phyloP scores from a whole-genome alignment of 257 asterid genomes.

The Plantago major region DNA sequence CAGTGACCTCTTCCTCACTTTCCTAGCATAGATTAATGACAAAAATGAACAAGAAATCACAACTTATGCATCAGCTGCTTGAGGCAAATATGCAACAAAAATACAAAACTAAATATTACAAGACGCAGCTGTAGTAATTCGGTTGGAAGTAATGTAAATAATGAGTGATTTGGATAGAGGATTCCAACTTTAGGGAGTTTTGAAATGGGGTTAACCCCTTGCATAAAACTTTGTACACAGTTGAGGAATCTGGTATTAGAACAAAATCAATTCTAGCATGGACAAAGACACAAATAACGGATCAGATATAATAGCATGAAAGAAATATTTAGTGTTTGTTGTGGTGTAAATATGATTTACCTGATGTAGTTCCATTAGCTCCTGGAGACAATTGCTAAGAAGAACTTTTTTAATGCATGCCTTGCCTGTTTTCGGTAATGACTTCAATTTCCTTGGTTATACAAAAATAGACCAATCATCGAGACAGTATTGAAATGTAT shows the following conservation, averaged over 20 bases:
- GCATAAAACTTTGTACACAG: not conserved
- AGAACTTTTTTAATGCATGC: slow-evolving; percentile 97
- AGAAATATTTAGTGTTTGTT: not conserved
- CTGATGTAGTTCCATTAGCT: slow-evolving; percentile 99
- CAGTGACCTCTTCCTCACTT: slow-evolving; percentile 97
- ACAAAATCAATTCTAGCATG: not conserved
- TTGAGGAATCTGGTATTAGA: not conserved
- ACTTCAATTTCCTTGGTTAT: slow-evolving; percentile 15
- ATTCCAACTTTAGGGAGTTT: slow-evolving; percentile 1
- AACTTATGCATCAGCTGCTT: slow-evolving; percentile 8
- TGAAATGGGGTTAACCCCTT: no score
- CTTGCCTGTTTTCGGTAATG: slow-evolving; percentile 57
- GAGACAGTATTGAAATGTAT: slow-evolving; percentile 7
- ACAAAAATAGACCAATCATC: slow-evolving; percentile 7
- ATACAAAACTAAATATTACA: not conserved
- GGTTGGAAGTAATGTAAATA: not conserved
- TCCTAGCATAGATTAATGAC: slow-evolving; percentile 50
- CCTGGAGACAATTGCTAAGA: slow-evolving; percentile 98
- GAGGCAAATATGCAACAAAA: slow-evolving; percentile 12
- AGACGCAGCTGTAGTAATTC: not conserved
- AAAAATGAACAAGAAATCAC: slow-evolving; percentile 16
- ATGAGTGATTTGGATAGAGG: not conserved
- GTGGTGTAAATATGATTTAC: slow-evolving; percentile 30
- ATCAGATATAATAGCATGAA: not conserved
- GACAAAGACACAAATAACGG: not conserved